phyloP scores from a whole-genome alignment of 306 rosid species.

The Fagus crenata region DNA sequence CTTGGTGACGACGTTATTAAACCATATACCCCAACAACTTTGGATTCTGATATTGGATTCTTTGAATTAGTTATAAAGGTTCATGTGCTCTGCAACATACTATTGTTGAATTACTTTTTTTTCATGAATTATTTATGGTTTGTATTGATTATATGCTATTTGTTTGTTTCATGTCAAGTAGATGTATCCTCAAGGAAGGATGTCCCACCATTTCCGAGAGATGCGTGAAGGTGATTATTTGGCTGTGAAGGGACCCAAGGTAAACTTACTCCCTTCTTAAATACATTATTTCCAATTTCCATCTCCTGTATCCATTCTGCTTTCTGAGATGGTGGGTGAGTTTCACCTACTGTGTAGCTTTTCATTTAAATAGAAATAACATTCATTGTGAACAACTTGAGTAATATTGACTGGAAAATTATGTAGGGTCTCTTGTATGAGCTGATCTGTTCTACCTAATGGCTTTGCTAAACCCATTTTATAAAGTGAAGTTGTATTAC shows the following conservation, averaged over 20 bases:
- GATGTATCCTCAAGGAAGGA: slow-evolving; percentile 85
- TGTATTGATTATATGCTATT: slow-evolving; percentile 6
- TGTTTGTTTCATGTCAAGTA: slow-evolving; percentile 20
- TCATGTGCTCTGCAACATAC: neutral
- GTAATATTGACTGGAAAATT: neutral
- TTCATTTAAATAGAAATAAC: neutral
- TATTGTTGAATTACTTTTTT: neutral
- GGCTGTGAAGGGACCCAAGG: slow-evolving; percentile 82
- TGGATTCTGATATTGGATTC: slow-evolving; percentile 73
- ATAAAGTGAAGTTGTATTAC: neutral
- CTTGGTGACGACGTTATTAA: slow-evolving; percentile 58
- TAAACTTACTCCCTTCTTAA: slow-evolving; percentile 17
- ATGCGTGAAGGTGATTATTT: slow-evolving; percentile 71
- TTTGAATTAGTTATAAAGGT: slow-evolving; percentile 81
- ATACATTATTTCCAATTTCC: neutral
- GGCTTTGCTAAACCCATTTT: neutral
- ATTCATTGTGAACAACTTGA: neutral
- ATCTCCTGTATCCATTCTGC: slow-evolving; percentile 6
- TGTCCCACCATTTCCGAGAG: slow-evolving; percentile 78
- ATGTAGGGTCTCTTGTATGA: neutral
- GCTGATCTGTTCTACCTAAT: neutral
- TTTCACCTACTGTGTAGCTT: neutral
- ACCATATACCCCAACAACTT: slow-evolving; percentile 81
- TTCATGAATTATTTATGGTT: slow-evolving; percentile 13
- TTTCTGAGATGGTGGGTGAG: neutral